Conservation (phyloP, 192 early-diverging fungal genomes). For the Geranomyces michiganensis region DNA sequence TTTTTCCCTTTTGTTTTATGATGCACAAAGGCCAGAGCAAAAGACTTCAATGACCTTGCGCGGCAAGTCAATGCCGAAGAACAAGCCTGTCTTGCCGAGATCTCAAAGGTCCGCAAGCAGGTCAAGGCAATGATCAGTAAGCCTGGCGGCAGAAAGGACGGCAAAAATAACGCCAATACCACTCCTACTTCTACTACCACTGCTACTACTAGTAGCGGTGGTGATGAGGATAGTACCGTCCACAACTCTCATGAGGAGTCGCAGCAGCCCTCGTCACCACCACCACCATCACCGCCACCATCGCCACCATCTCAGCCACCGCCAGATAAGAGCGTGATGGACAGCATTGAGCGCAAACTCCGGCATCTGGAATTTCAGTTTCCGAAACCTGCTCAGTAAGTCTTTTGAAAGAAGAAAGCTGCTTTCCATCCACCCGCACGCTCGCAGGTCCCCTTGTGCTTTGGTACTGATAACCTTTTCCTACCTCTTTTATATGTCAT, state of each 20-base stretch:
- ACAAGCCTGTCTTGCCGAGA: conserved; percentile 37
- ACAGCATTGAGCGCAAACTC: conserved; percentile 20
- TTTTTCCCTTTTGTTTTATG: neutral
- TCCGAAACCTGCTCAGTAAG: conserved; percentile 42
- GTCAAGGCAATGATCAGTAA: neutral
- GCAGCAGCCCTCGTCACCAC: too few species aligned
- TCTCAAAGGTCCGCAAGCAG: conserved; percentile 19
- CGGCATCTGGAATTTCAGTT: conserved; percentile 41
- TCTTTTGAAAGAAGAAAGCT: neutral
- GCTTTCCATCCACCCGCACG: too few species aligned
- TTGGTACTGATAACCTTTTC: too few species aligned
- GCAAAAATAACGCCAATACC: too few species aligned
- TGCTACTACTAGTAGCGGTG: too few species aligned
- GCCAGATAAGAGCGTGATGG: neutral
- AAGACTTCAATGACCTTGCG: conserved; percentile 41
- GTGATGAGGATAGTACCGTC: too few species aligned
- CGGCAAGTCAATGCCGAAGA: conserved; percentile 43
- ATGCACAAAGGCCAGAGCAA: conserved; percentile 24
- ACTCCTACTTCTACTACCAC: too few species aligned
- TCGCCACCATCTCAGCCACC: neutral
- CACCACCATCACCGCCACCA: too few species aligned
- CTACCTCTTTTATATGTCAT: neutral
- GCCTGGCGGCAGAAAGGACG: neutral
- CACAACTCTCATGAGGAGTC: too few species aligned
- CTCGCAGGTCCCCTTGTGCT: too few species aligned